Conservation (phyloP, 495 filamentous ascomycete genomes). For the Zalerion maritima region DNA sequence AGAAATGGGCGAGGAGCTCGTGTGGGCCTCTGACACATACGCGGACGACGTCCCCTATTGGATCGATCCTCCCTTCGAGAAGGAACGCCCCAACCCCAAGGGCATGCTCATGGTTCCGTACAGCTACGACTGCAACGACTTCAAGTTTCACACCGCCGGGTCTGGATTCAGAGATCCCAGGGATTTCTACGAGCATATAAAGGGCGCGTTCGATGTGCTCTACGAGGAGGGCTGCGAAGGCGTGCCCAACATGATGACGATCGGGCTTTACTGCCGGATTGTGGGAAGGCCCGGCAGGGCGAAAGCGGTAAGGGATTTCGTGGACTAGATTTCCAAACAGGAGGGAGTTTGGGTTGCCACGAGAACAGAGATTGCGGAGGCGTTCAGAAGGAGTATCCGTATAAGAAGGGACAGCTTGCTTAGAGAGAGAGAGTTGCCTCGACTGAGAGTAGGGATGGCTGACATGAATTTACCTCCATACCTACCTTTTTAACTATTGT, state of each 20-base stretch:
- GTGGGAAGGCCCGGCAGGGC: slow-evolving; percentile 28
- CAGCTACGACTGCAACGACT: slow-evolving; percentile 23
- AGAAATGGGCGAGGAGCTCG: slow-evolving; percentile 17
- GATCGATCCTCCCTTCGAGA: slow-evolving; percentile 25
- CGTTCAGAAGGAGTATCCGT: slow-evolving; percentile 27
- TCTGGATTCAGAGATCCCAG: slow-evolving; percentile 20
- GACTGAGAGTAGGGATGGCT: too few species aligned
- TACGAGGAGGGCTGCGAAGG: slow-evolving; percentile 26
- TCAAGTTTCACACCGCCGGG: slow-evolving; percentile 23
- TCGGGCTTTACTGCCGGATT: slow-evolving; percentile 27
- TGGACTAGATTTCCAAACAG: slow-evolving; percentile 25
- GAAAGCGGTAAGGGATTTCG: slow-evolving; percentile 27
- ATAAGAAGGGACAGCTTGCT: slow-evolving; percentile 14
- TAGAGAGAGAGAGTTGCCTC: too few species aligned
- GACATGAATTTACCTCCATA: too few species aligned
- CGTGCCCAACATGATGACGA: slow-evolving; percentile 30
- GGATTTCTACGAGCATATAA: slow-evolving; percentile 19
- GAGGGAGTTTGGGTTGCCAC: slow-evolving; percentile 32
- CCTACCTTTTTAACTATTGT: too few species aligned
- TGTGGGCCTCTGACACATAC: slow-evolving; percentile 23
- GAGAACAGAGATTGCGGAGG: slow-evolving; percentile 28
- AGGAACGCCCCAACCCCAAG: slow-evolving; percentile 13
- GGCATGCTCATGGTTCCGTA: slow-evolving; percentile 30
- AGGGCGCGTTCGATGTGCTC: slow-evolving; percentile 25
- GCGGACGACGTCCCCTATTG: slow-evolving; percentile 30